Base-by-base conservation (phyloP, 345 rosid species). In the Bruguiera gymnorhiza region DNA sequence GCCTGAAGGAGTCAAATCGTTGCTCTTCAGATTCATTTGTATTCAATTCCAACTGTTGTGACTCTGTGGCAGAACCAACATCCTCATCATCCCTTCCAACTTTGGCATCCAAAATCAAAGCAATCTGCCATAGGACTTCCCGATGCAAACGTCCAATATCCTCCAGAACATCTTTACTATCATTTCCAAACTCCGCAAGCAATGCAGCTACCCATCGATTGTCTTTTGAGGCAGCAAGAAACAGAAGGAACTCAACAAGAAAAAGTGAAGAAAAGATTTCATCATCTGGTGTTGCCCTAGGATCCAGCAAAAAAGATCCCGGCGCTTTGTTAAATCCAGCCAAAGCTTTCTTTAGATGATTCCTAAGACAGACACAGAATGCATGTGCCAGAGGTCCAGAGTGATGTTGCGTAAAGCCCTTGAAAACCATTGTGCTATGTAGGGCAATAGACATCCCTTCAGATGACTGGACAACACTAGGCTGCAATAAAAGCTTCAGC, bases 371-470 rank as follows among this genome's bases (percentile, higher is more conserved):
- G 60, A 81, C 76, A 76, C 97, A 94, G 84, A 94, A 94, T 56
- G 97, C 93, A 36, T 85, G 89, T 20, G 97, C 95, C 59, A 94
- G 86, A 78, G 97, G 82, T 81, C 89, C 79, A 70, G 98, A 86
- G 76, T 94, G 96, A 83, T 94, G 94, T 73, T 88, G 97, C 20
- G 95, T 89, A 76, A 94, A 91, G 73, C 96, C 96, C 83, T 94
- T 94, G 78, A 94, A 94, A 70, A 94, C 98, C 90, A 89, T 89
- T 68, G 97, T 87, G 87, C 97, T 91, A 65, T 91, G 98, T 75
- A 94, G 83, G 65, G 97, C 96, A 81, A 91, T 91, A 71, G 95
- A 87, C 86, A 87, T 87, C 65, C 98, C 98, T 78, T 94, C 98
- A 71, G 97, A 89, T 54, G 98, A 91, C 73, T 91, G 95, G 69